These are phyloP conservation scores for Angomonas deanei DNA, from an alignment of 208 protist species.

Conservation along the genomic window DNA sequence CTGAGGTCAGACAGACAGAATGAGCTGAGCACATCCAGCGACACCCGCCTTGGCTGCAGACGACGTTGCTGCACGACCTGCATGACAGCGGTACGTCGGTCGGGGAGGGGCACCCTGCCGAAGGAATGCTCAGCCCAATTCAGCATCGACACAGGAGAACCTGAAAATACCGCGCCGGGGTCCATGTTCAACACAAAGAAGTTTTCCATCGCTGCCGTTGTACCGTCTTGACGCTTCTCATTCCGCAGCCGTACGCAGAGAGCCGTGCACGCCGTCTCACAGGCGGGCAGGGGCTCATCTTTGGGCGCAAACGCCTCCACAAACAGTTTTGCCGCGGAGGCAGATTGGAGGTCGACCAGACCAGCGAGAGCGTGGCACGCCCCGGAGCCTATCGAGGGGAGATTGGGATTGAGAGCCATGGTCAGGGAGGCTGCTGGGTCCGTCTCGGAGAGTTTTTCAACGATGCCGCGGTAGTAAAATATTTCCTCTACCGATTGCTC, in stretches of 20 bases:
- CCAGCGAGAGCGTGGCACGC: slow-evolving; percentile 31
- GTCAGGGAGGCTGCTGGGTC: slow-evolving; percentile 40
- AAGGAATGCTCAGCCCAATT: slow-evolving; percentile 38
- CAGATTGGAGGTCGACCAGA: slow-evolving; percentile 41
- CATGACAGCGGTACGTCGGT: slow-evolving; percentile 21
- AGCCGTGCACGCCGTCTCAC: slow-evolving; percentile 61
- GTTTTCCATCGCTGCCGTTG: neutral
- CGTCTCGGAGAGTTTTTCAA: slow-evolving; percentile 35
- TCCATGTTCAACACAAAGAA: slow-evolving; percentile 45
- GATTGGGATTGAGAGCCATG: slow-evolving; percentile 38
- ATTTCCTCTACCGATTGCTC: too few species aligned
- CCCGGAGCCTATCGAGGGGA: slow-evolving; percentile 34
- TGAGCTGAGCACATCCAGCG: slow-evolving; percentile 48
- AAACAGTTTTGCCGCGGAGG: slow-evolving; percentile 39
- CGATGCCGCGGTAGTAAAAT: slow-evolving; percentile 38
- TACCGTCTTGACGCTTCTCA: neutral
- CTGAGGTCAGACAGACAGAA: slow-evolving; percentile 59
- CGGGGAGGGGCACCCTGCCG: neutral
- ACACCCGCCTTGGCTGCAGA: slow-evolving; percentile 44
- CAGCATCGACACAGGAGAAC: slow-evolving; percentile 40
- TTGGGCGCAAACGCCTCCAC: slow-evolving; percentile 43
- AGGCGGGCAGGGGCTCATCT: slow-evolving; percentile 35
- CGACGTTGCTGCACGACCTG: slow-evolving; percentile 18
- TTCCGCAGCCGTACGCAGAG: slow-evolving; percentile 35
- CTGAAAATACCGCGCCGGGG: slow-evolving; percentile 52